Conservation (phyloP, 345 rosid species). For the Microthlaspi erraticum region DNA sequence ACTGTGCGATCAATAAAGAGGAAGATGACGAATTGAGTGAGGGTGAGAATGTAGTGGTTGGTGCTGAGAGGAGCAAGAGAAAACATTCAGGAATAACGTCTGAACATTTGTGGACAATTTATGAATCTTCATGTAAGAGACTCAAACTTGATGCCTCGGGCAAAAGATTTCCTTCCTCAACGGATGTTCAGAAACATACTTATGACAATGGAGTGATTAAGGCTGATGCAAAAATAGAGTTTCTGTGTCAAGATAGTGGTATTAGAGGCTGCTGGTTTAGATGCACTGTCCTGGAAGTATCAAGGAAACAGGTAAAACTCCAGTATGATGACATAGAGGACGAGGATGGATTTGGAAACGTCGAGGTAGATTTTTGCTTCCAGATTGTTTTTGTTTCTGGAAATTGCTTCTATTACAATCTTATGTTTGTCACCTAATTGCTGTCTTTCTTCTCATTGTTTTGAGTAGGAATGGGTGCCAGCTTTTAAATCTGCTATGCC, state of each 20-base stretch:
- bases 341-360: constrained; percentile 79
- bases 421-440: constrained; percentile 17
- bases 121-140: constrained; percentile 53
- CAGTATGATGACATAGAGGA: constrained; percentile 86
- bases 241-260: constrained; percentile 95
- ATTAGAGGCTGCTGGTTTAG: constrained; percentile 98
- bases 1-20: constrained; percentile 55
- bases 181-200: constrained; percentile 53
- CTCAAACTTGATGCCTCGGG: constrained; percentile 57
- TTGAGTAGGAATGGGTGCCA: constrained; percentile 87
- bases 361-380: constrained; percentile 67
- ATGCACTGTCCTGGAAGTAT: constrained; percentile 73
- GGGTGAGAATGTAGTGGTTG: constrained; percentile 58
- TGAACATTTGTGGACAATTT: constrained; percentile 46
- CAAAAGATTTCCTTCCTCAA: constrained; percentile 58
- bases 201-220: constrained; percentile 48
- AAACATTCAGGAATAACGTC: constrained; percentile 47
- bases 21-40: constrained; percentile 63
- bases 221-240: constrained; percentile 76
- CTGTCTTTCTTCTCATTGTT: constrained; percentile 5
- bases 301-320: constrained; percentile 74
- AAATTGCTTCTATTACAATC: background rate
- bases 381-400: constrained; percentile 4
- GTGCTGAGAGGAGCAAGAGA: constrained; percentile 69
- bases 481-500: constrained; percentile 67